Base-by-base conservation (phyloP, 352 stramenopile genomes). In the Pythium apleroticum region DNA sequence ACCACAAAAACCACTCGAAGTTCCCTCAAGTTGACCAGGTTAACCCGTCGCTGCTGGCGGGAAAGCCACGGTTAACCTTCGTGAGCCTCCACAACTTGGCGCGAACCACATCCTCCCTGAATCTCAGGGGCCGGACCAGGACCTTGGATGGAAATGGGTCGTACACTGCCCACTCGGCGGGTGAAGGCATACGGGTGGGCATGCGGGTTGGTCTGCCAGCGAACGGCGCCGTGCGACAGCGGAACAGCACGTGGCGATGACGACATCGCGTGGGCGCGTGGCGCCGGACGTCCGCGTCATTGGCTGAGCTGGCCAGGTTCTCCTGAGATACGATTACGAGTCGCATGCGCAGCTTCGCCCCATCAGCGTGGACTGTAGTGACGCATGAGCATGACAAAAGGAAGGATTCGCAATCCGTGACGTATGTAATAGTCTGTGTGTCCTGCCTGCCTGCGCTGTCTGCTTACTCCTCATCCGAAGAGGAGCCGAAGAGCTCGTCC, bases 401-500 rank as follows among this genome's bases (percentile, higher is more conserved):
- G 17, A 22, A 46, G 37, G 37, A 46, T 46, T 46, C 9, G 37
- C 37, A 46, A 46, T 46, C 37, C 15, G 19, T n/a, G 37, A 46
- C 22, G 37, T 22, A 46, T 46, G 37, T 46, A 46, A 22, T 56
- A 27, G 39, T 53, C 24, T 41, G 9, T 52, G 19, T 52, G 10
- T n/a, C n/a, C n/a, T n/a, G n/a, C n/a, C n/a, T 28, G 48, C 50
- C 8, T 53, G 15, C 12, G 4, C n/a, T 45, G 17, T 19, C n/a
- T n/a, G n/a, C 30, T 72, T 92, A 94, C 31, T 94, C 86, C 48
- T 80, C 78, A 54, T 93, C 86, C 3, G 86, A 94, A 12, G 84
- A 93, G 20, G 86, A 94, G 25, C 86, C 86, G 66, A 94, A 94
- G 19, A 94, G 77, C 71, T 94, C 86, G 62, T 90, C 88, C 72